Base-by-base conservation (phyloP, 306 rosid genomes). In the Sicyos baderoa region DNA sequence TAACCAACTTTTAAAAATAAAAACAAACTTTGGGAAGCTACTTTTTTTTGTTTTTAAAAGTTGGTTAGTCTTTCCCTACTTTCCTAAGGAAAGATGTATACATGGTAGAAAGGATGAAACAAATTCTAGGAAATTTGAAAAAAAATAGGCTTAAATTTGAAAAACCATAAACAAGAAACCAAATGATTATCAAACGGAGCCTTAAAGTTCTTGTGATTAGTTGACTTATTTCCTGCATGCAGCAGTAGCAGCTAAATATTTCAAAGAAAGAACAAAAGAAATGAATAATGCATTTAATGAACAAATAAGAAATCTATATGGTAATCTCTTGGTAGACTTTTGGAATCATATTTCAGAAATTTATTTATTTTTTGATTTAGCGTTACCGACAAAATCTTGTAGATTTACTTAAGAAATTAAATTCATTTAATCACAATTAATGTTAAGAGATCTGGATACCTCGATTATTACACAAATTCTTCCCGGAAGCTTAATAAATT, bases 301-400 rank as follows among this genome's bases (percentile, higher is more conserved):
- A 45, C 3, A 42, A n/a, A 21, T 2, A 12, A 44, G 54, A 11
- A 14, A 64, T 18, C 27, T 42, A 50, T 25, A 14, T 42, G 23
- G 50, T 14, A 48, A 49, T 49, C 72, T 67, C 23, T 25, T 14
- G 22, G 72, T 67, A 67, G 53, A 65, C 70, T 19, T 65, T 22
- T 1, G 17, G 19, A 14, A 12, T 45, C 15, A 17, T 63, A 63
- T 18, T 40, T 44, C 52, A 18, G 54, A 65, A 21, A 0, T 14
- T 44, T 67, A 10, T 66, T 44, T 37, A 18, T 15, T 44, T 15
- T 21, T 48, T 7, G 8, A 9, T 48, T 42, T 67, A 16, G 12
- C 37, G 4, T 25, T 67, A 49, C 72, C 45, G 72, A 67, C 57
- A 67, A 22, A 49, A 67, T 67, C 37, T 67, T 23, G 3, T 66